Conservation (phyloP, 1,284 basidiomycete genomes). For the Fomitopsis schrenkii region DNA sequence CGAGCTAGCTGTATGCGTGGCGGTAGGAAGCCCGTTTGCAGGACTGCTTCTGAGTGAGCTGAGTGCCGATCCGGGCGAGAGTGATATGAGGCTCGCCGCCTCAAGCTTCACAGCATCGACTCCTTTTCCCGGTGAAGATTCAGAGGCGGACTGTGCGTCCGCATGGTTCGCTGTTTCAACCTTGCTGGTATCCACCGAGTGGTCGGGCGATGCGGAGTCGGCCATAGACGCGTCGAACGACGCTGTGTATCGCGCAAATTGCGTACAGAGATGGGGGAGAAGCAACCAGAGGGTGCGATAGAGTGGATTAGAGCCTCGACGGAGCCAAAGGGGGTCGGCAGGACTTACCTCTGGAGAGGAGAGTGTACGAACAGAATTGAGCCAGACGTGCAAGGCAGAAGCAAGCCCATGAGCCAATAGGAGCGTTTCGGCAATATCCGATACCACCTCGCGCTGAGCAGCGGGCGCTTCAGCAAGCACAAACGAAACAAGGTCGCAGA, state of each 20-base stretch:
- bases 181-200: slow-evolving; percentile 40
- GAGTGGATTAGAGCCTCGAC: not conserved
- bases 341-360: slow-evolving; percentile 9
- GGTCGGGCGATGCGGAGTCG: slow-evolving; percentile 47
- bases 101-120: slow-evolving; percentile 2
- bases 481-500: not conserved
- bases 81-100: slow-evolving; percentile 23
- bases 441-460: not conserved
- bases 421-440: slow-evolving; percentile 7
- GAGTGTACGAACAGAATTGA: slow-evolving; percentile 3
- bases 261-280: not conserved
- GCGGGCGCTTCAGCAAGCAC: not conserved
- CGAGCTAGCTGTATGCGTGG: slow-evolving; percentile 20
- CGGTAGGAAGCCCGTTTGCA: slow-evolving; percentile 15
- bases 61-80: slow-evolving; percentile 21
- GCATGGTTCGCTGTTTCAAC: slow-evolving; percentile 19
- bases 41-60: slow-evolving; percentile 19
- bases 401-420: slow-evolving; percentile 7
- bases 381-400: slow-evolving; percentile 1
- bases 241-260: slow-evolving; percentile 31
- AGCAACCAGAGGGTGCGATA: not conserved
- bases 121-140: not conserved
- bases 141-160: not conserved
- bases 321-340: not conserved
- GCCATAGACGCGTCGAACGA: slow-evolving; percentile 79